Conservation (phyloP, 805 yeast genomes). For the Wickerhamomyces chambardii region DNA sequence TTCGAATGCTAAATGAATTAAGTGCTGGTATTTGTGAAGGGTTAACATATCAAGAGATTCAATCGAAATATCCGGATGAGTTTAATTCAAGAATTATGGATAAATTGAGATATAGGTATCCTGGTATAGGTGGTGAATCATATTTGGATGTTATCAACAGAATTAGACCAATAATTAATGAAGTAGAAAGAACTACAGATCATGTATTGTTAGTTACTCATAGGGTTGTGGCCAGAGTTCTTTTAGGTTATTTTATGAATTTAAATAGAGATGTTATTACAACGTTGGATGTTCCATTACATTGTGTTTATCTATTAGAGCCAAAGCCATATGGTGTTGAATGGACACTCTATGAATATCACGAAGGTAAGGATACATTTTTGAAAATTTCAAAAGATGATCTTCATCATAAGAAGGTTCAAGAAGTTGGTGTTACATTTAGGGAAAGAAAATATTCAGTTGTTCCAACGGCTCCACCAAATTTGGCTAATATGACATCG, state of each 20-base stretch:
- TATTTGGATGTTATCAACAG: slow-evolving; percentile 90
- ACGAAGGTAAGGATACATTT: slow-evolving; percentile 73
- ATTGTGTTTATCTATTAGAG: slow-evolving; percentile 82
- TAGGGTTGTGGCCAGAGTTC: slow-evolving; percentile 81
- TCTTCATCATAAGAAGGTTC: slow-evolving; percentile 39
- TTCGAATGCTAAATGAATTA: slow-evolving; percentile 88
- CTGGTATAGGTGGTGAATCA: slow-evolving; percentile 97
- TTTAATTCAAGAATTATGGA: slow-evolving; percentile 66
- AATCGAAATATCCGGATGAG: slow-evolving; percentile 63
- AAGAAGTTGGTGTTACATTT: slow-evolving; percentile 63
- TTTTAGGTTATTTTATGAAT: slow-evolving; percentile 84
- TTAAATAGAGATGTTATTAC: slow-evolving; percentile 73
- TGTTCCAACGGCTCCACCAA: slow-evolving; percentile 64
- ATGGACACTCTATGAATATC: slow-evolving; percentile 83
- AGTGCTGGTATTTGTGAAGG: slow-evolving; percentile 94
- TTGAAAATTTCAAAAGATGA: slow-evolving; percentile 43
- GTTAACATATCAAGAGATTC: slow-evolving; percentile 84
- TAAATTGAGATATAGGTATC: slow-evolving; percentile 83
- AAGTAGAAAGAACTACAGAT: slow-evolving; percentile 85
- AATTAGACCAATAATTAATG: slow-evolving; percentile 82
- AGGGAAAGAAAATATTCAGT: slow-evolving; percentile 65
- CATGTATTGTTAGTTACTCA: slow-evolving; percentile 81
- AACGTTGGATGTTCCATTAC: slow-evolving; percentile 87
- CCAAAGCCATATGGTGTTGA: slow-evolving; percentile 95
- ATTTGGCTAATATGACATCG: slow-evolving; percentile 5